These are phyloP conservation scores for Suhomyces canberraensis DNA, from an alignment of 805 yeast genomes.

Conservation along the genomic window DNA sequence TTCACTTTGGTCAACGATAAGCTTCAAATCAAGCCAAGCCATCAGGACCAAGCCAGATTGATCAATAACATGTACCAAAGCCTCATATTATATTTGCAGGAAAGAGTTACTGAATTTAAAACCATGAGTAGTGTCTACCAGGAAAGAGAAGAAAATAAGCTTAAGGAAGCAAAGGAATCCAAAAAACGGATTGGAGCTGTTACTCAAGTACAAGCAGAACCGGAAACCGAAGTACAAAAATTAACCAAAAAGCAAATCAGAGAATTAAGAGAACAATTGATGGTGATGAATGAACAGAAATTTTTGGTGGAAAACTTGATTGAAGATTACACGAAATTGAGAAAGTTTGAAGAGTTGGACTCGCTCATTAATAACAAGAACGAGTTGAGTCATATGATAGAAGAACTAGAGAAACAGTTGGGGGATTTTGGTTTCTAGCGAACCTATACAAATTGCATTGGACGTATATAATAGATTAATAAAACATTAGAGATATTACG, in stretches of 20 bases:
- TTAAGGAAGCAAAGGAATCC: constrained; percentile 9
- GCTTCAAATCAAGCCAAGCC: constrained; percentile 12
- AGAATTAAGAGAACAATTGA: constrained; percentile 63
- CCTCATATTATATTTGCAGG: constrained; percentile 61
- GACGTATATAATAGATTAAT: too few relatives aligned
- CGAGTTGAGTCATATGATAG: constrained; percentile 54
- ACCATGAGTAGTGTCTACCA: constrained; percentile 49
- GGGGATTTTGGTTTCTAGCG: constrained; percentile 54
- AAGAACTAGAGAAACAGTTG: constrained; percentile 42
- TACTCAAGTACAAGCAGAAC: background rate
- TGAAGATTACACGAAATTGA: constrained; percentile 54
- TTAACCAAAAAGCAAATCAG: constrained; percentile 54
- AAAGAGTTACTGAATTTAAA: constrained; percentile 61
- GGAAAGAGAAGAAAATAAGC: constrained; percentile 22
- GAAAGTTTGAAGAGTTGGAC: constrained; percentile 75
- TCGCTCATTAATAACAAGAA: constrained; percentile 54
- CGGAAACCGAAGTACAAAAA: constrained; percentile 7
- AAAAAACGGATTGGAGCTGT: background rate
- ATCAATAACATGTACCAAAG: constrained; percentile 54
- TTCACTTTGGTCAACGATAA: constrained; percentile 10
- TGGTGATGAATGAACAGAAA: constrained; percentile 84
- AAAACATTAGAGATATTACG: too few relatives aligned
- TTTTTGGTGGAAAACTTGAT: constrained; percentile 68
- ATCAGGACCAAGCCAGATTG: constrained; percentile 19
- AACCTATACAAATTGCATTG: too few relatives aligned